These are phyloP conservation scores for Pythium brassicae DNA, from an alignment of 352 stramenopile species.

Conservation along the genomic window DNA sequence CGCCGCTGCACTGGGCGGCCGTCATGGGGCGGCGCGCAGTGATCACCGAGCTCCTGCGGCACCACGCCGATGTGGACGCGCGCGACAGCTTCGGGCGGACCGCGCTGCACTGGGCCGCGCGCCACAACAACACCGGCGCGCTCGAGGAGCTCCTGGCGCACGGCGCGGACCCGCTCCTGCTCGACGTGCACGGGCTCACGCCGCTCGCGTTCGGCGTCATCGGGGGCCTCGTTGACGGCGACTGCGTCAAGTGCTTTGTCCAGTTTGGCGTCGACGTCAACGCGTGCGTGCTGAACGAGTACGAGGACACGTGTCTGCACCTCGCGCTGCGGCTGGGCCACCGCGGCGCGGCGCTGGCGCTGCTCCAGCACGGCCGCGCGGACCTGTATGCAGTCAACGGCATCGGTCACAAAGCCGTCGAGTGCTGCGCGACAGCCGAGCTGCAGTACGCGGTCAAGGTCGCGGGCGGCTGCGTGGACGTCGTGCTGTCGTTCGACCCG, in stretches of 20 bases:
- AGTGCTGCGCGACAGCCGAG: constrained; percentile 72
- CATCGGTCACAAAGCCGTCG: constrained; percentile 50
- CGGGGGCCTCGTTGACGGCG: constrained; percentile 38
- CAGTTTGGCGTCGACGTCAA: constrained; percentile 47
- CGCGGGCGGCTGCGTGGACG: constrained; percentile 58
- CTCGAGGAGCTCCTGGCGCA: constrained; percentile 47
- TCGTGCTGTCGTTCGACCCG: constrained; percentile 76
- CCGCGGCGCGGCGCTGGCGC: constrained; percentile 51
- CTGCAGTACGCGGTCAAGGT: constrained; percentile 76
- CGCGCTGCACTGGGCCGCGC: constrained; percentile 71
- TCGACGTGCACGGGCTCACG: constrained; percentile 62
- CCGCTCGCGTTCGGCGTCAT: constrained; percentile 60
- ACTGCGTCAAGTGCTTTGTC: constrained; percentile 54
- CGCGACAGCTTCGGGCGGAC: constrained; percentile 57
- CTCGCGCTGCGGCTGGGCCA: constrained; percentile 59
- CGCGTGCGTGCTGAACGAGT: constrained; percentile 34
- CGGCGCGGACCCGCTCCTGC: constrained; percentile 41
- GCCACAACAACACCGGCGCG: constrained; percentile 59
- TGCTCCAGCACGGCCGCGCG: constrained; percentile 53
- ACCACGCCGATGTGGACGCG: constrained; percentile 50
- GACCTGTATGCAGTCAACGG: constrained; percentile 52
- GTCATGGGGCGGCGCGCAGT: constrained; percentile 59
- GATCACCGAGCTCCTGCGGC: constrained; percentile 43
- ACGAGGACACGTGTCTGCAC: constrained; percentile 67
- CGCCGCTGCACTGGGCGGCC: constrained; percentile 71